These are phyloP conservation scores for Pseudotsuga menziesii DNA, from an alignment of 75 land plant species.

Conservation along the genomic window DNA sequence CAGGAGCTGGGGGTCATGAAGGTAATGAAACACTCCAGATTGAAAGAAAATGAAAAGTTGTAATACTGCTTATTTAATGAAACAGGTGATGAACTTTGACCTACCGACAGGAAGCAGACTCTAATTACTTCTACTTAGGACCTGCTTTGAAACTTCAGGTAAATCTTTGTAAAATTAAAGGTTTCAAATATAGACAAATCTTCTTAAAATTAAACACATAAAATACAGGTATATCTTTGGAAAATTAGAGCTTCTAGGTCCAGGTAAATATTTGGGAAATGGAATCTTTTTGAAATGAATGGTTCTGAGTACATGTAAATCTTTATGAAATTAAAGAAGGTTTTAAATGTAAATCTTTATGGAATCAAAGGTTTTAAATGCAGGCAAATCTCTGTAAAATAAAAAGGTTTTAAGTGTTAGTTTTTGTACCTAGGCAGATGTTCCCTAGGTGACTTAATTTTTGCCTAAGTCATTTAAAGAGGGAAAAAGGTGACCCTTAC, in stretches of 20 bases:
- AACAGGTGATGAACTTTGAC: conserved; percentile 43
- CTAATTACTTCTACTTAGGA: conserved; percentile 38
- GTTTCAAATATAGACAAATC: neutral
- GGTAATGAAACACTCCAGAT: conserved; percentile 23
- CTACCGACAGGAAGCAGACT: conserved; percentile 43
- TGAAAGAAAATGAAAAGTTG: conserved; percentile 7
- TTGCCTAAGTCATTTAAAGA: too few relatives aligned
- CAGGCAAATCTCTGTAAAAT: neutral
- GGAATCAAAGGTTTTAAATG: neutral
- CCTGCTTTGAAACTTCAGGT: conserved; percentile 54
- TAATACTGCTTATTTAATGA: neutral
- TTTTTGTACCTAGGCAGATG: too few relatives aligned
- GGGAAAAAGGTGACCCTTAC: too few relatives aligned
- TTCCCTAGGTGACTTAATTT: too few relatives aligned
- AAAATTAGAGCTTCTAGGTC: neutral
- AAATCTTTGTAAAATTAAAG: conserved; percentile 3
- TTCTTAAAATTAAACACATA: neutral
- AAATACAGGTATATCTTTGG: neutral
- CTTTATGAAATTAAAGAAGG: too few relatives aligned
- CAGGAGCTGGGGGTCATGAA: conserved; percentile 63
- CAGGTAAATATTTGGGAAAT: neutral
- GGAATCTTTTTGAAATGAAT: neutral
- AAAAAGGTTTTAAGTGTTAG: neutral
- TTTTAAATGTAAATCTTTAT: neutral
- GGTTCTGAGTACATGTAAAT: neutral